Conservation (phyloP, 306 rosid species). For the Parietaria judaica region DNA sequence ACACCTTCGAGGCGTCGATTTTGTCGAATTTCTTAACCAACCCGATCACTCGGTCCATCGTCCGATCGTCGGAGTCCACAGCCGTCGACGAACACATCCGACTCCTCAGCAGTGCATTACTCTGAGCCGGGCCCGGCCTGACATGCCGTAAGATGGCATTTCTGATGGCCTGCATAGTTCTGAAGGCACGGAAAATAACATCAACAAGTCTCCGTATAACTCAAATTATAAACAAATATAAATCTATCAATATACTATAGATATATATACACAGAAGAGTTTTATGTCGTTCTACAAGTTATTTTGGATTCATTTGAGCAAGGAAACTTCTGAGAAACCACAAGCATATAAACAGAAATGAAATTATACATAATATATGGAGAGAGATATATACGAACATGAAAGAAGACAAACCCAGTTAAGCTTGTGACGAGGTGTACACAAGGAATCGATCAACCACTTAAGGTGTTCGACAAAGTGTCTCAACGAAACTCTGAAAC, state of each 20-base stretch:
- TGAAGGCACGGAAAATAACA: constrained; percentile 5
- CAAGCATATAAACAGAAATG: no score
- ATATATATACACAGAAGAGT: background rate
- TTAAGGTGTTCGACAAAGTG: constrained; percentile 7
- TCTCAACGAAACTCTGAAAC: background rate
- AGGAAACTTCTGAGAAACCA: constrained; percentile 20
- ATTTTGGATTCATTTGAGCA: constrained; percentile 11
- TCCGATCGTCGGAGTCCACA: constrained; percentile 23
- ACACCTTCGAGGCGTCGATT: constrained; percentile 54
- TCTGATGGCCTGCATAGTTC: constrained; percentile 53
- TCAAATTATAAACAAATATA: no score
- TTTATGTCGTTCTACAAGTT: constrained; percentile 9
- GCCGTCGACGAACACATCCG: constrained; percentile 31
- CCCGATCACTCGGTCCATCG: constrained; percentile 46
- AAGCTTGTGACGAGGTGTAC: background rate
- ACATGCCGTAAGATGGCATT: constrained; percentile 48
- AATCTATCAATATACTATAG: no score
- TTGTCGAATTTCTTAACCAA: constrained; percentile 55
- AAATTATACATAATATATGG: background rate
- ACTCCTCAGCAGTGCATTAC: constrained; percentile 23
- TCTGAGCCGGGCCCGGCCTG: constrained; percentile 34
- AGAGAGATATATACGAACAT: background rate
- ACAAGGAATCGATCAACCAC: background rate
- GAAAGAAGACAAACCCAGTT: background rate
- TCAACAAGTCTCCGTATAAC: no score